Base-by-base conservation (phyloP, 1,139 yeast genomes). In the Citeromyces hawaiiensis region DNA sequence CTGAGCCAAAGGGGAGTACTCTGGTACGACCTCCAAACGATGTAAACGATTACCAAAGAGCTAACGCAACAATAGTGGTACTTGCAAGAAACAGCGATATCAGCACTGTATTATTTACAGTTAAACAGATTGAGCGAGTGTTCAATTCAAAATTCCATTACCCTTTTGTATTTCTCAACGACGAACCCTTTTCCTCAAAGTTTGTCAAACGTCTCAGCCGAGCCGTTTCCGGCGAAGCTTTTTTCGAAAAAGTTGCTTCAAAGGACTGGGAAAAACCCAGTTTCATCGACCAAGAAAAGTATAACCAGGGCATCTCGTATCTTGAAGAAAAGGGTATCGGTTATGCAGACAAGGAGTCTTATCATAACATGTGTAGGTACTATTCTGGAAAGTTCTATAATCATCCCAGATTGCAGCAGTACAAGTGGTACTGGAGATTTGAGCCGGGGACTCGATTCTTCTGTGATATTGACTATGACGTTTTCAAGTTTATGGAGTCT, bases 141-240 rank as follows among this genome's bases (percentile, higher is more conserved):
- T 85, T 86, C 61, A 86, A 86, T 53, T 47, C 57, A 23, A 77
- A 81, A 52, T 85, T 76, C 55, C 66, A 70, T 39, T 85, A 85
- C 52, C 94, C 94, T 0, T 83, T 85, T 64, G 82, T 85, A 1
- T 83, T 85, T 50, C 55, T 85, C 39, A 85, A 83, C 53, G 93
- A 85, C 51, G 66, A 63, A 42, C 76, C 75, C 7, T 85, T 85
- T 53, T 62, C 73, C 1, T 70, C 72, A 0, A 57, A 56, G 33
- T 83, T 83, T 59, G 81, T 66, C 48, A 47, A 53, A 2, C 51
- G 50, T 33, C 64, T 81, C 38, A 42, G 45, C 19, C 50, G 54
- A 21, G 58, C 59, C 6, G 66, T 81, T 0, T 56, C 64, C 3
- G 76, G 85, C 0, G 66, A 69, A 16, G 64, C 72, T 43, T 70